Evolutionary conservation across 257 asterid genomes (phyloP).

Genomic region (Gentiana macrophylla): DNA sequence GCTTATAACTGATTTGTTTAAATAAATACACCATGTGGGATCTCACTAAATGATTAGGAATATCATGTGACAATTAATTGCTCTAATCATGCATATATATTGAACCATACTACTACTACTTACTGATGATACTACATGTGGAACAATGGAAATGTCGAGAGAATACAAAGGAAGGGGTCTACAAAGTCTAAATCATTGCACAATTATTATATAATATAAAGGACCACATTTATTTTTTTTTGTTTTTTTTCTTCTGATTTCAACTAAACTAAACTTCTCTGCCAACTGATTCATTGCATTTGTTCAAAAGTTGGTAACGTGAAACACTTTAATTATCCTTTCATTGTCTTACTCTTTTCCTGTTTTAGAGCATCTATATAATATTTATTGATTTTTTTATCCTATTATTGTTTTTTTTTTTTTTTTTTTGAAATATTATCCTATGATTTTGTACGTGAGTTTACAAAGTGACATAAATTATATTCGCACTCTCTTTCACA

Average conservation of each 20-base stretch:
- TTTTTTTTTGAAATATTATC: too few species aligned
- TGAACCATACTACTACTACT: neutral
- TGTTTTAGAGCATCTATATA: too few species aligned
- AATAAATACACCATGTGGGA: constrained; percentile 27
- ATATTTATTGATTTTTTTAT: neutral
- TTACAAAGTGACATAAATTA: too few species aligned
- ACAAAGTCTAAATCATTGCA: constrained; percentile 8
- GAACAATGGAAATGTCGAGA: constrained; percentile 29
- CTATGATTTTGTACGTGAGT: too few species aligned
- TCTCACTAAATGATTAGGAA: constrained; percentile 53
- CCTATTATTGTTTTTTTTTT: too few species aligned
- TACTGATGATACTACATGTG: constrained; percentile 51
- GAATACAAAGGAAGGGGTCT: constrained; percentile 23
- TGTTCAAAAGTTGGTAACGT: constrained; percentile 8
- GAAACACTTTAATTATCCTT: neutral
- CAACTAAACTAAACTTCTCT: constrained; percentile 1
- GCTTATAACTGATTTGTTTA: constrained; percentile 9
- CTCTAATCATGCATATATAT: constrained; percentile 18
- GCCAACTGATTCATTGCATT: constrained; percentile 29
- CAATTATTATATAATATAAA: too few species aligned
- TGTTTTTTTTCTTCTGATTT: neutral
- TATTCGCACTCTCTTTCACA: too few species aligned
- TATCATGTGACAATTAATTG: constrained; percentile 17
- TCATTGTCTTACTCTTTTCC: neutral
- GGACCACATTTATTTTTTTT: neutral